Percentiles rank a stretch among this genome's conserved stretches.
Conservation (phyloP, 129 eudicot species). For the Flaveria trinervia region DNA sequence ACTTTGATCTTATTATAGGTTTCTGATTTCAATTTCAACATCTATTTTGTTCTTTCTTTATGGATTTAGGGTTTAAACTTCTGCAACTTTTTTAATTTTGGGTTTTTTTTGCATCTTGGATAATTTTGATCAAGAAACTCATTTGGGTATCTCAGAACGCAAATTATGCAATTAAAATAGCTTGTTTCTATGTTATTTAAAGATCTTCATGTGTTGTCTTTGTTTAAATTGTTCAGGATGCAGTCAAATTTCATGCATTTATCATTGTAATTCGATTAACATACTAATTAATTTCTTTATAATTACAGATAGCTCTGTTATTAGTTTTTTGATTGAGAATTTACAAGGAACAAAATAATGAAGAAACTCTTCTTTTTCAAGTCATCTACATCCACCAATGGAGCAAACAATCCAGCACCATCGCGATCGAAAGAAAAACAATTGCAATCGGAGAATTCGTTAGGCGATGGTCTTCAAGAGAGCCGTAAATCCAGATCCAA, state of each 20-base stretch:
- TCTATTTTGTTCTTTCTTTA: conserved; percentile 12
- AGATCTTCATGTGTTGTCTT: background rate
- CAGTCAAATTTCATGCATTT: conserved; percentile 18
- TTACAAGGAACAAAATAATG: conserved; percentile 45
- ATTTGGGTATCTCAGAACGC: conserved; percentile 1
- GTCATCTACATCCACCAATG: conserved; percentile 58
- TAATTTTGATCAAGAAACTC: background rate
- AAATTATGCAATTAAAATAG: background rate
- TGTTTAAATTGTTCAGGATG: background rate
- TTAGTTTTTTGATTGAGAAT: conserved; percentile 4
- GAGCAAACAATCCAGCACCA: conserved; percentile 37
- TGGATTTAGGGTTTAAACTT: conserved; percentile 13
- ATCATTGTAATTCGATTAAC: background rate
- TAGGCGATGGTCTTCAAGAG: conserved; percentile 36
- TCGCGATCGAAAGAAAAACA: conserved; percentile 54
- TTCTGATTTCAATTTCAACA: no score
- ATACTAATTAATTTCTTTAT: conserved; percentile 10
- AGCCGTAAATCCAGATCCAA: conserved; percentile 39
- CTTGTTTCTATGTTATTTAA: background rate
- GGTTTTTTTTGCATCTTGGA: background rate
- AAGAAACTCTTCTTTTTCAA: conserved; percentile 86
- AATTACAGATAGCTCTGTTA: conserved; percentile 19
- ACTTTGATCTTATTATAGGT: no score
- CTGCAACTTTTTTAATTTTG: background rate
- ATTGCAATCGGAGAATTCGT: conserved; percentile 44